phyloP scores from a whole-genome alignment of 768 basidiomycete species.

The Hypholoma sublateritium region DNA sequence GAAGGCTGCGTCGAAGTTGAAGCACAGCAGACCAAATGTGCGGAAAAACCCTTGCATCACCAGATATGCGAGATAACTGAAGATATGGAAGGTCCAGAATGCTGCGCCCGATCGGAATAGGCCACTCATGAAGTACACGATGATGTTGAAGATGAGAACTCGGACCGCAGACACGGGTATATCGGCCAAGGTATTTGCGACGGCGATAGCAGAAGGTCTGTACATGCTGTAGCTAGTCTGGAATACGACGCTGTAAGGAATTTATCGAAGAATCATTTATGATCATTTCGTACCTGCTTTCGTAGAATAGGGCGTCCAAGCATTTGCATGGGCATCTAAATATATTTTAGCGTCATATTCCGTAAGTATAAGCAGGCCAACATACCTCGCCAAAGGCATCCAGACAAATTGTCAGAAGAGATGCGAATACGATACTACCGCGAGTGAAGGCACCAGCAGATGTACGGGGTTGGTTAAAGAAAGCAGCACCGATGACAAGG shows the following conservation, averaged over 20 bases:
- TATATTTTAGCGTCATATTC: conserved; percentile 25
- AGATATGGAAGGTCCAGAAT: conserved; percentile 61
- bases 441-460: conserved; percentile 86
- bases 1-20: conserved; percentile 46
- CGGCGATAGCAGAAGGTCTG: conserved; percentile 59
- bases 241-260: background rate
- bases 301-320: conserved; percentile 73
- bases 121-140: conserved; percentile 68
- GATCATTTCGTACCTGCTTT: conserved; percentile 45
- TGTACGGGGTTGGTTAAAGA: conserved; percentile 68
- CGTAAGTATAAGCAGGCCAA: conserved; percentile 1
- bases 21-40: conserved; percentile 56
- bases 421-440: conserved; percentile 74
- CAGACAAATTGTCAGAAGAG: conserved; percentile 64
- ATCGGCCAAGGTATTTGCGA: conserved; percentile 69
- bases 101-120: conserved; percentile 43
- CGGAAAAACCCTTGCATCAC: conserved; percentile 87
- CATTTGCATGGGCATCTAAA: conserved; percentile 75
- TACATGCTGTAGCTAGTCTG: conserved; percentile 65
- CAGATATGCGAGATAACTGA: conserved; percentile 64
- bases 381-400: conserved; percentile 72
- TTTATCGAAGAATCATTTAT: background rate
- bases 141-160: conserved; percentile 59
- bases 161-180: conserved; percentile 65
- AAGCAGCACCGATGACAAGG: conserved; percentile 74